These are phyloP conservation scores for Naganishia kalamii DNA, from an alignment of 768 basidiomycete genomes.

Conservation along the genomic window DNA sequence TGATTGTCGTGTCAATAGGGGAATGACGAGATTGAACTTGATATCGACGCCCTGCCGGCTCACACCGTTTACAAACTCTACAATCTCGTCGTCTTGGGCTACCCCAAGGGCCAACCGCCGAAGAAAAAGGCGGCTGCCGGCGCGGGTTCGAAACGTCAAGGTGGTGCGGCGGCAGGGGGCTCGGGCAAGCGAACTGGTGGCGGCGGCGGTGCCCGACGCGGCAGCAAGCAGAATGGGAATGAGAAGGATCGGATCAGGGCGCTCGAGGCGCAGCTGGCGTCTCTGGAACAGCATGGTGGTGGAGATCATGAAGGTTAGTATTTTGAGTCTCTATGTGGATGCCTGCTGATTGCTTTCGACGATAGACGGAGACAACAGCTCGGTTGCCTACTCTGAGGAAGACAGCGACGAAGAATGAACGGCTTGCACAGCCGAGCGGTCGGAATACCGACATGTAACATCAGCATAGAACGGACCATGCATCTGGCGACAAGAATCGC, in stretches of 20 bases:
- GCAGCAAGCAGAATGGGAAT: slow-evolving; percentile 59
- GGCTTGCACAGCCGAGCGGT: neutral
- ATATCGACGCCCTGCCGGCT: slow-evolving; percentile 85
- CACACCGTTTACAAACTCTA: slow-evolving; percentile 85
- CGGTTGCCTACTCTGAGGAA: slow-evolving; percentile 4
- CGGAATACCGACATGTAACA: neutral
- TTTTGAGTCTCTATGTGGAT: no score
- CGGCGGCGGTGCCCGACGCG: slow-evolving; percentile 60
- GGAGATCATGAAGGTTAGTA: slow-evolving; percentile 25
- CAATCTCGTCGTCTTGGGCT: slow-evolving; percentile 68
- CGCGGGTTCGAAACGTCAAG: slow-evolving; percentile 45
- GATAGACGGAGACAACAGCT: neutral
- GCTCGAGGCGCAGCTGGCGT: slow-evolving; percentile 77
- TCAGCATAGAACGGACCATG: neutral
- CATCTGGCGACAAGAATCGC: neutral
- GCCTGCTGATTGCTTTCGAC: neutral
- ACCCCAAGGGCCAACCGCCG: slow-evolving; percentile 24
- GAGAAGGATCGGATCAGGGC: slow-evolving; percentile 91
- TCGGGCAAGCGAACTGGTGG: slow-evolving; percentile 80
- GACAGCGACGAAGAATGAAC: slow-evolving; percentile 7
- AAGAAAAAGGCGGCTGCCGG: slow-evolving; percentile 47
- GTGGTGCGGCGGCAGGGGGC: slow-evolving; percentile 42
- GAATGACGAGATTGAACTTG: slow-evolving; percentile 90
- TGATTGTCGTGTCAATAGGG: slow-evolving; percentile 28
- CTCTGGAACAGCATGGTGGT: slow-evolving; percentile 56